Percentiles rank a stretch among this genome's conserved stretches.
Evolutionary conservation across 306 rosid genomes (phyloP).

Genomic region (Purshia tridentata): DNA sequence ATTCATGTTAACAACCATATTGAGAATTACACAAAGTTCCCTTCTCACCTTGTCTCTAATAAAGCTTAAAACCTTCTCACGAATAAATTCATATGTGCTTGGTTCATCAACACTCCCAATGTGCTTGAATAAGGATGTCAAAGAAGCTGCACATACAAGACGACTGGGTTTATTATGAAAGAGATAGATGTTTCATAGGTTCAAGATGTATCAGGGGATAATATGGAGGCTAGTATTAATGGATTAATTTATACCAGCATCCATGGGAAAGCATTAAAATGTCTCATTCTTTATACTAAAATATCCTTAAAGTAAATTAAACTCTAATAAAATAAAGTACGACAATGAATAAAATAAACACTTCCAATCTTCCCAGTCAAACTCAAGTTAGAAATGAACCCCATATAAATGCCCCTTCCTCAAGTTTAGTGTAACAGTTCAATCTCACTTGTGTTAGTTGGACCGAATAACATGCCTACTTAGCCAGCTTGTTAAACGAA

Average conservation of each 20-base stretch:
- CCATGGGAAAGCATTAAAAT: neutral
- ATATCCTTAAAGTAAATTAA: neutral
- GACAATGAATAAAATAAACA: neutral
- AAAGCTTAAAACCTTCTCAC: constrained; percentile 87
- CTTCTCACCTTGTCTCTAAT: constrained; percentile 79
- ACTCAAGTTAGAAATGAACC: neutral
- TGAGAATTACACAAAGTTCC: neutral
- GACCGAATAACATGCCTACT: neutral
- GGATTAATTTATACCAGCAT: neutral
- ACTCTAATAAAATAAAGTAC: neutral
- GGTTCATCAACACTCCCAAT: constrained; percentile 78
- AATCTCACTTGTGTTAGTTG: neutral
- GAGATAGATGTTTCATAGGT: neutral
- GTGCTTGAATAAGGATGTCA: constrained; percentile 95
- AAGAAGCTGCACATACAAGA: constrained; percentile 69
- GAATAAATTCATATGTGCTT: constrained; percentile 65
- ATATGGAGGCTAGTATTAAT: neutral
- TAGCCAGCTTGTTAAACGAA: neutral
- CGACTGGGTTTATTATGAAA: neutral
- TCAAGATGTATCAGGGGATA: neutral
- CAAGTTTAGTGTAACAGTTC: neutral
- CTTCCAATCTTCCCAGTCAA: neutral
- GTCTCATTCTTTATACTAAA: neutral
- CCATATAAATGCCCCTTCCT: neutral
- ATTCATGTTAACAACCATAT: constrained; percentile 17